Base-by-base conservation (phyloP, 192 early-diverging fungal genomes). In the Haplosporangium gracile region DNA sequence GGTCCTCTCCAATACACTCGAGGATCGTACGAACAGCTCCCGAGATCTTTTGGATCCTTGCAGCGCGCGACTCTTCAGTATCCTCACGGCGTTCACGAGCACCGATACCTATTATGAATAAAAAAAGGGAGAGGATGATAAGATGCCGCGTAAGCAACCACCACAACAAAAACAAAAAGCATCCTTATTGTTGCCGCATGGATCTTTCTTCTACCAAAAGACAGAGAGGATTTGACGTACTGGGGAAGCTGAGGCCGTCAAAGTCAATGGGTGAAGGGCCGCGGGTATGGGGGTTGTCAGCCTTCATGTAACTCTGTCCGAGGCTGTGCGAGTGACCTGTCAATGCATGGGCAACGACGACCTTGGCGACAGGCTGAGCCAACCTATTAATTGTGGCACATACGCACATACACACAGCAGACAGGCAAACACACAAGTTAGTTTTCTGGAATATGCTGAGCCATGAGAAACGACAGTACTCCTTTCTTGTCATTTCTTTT, bases 1-100 rank as follows among this genome's bases (percentile, higher is more conserved):
- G 94, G 88, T 99, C 97, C 88, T 99, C 99, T 39, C 99, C 99
- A 45, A 99, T 93, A 88, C 94, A 95, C 85, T 96, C 94, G 60
- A 99, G 88, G n/a, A 99, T 94, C 0, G 95, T 96, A 74, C 92
- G 91, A 34, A 99, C 97, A 34, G 98, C 97, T 38, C 83, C 95
- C 10, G 98, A 83, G 81, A 99, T 94, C 87, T 95, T 96, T 47
- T 91, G 81, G 70, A 95, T 85, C 43, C 99, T 93, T 43, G 80
- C 89, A 38, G 93, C 88, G 73, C 94, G 93, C 79, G 96, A 92
- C 65, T 95, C 96, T 2, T 89, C 91, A 13, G 95, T 91, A 88
- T 99, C 99, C 43, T 95, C 93, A 71, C 95, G 90, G 16, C 99
- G 93, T 65, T 92, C 85, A 68, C 94, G 90, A 42, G 97, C 96